Base-by-base conservation (phyloP, 352 stramenopile species). In the Globisporangium perplexum region DNA sequence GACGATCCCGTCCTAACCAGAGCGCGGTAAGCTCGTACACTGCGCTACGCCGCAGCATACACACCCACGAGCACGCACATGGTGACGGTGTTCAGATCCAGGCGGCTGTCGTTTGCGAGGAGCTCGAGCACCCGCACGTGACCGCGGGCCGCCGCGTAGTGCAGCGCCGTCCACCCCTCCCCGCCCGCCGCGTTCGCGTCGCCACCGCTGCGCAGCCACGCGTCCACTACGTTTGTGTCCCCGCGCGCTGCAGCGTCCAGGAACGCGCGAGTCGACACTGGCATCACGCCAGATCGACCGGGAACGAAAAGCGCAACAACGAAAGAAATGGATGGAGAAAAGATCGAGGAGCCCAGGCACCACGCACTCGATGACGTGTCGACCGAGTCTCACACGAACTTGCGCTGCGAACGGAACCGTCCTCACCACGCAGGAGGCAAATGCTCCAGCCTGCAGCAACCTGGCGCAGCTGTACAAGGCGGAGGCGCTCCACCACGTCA, bases 131-230 rank as follows among this genome's bases (percentile, higher is more conserved):
- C 58, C 18, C 17, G 23, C 39, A 87, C 7, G 4, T 83, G 75
- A 48, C 72, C 70, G 22, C 71, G 52, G n/a, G 71, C 66, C 10
- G 86, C 74, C 1, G 83, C 81, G 44, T 81, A 83, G 47, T 86
- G 69, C 57, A 94, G 65, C 47, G 81, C 81, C 24, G 71, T 87
- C 81, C 81, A 92, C 11, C 69, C 63, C 44, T 92, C 77, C 3
- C 79, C 81, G 20, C 72, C 60, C 38, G 58, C 71, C 12, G 59
- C 68, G 50, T 92, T 91, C 35, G 85, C 72, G 28, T 88, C 62
- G 1, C 61, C 68, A 8, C 45, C 33, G 4, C 15, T 7, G 18
- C 31, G 11, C n/a, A 88, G 47, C 60, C 75, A 90, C 52, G 43
- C 41, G n/a, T 79, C 63, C 20, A 88, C 64, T 14, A 7, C 43